Evolutionary conservation across 2,329 filamentous ascomycete genomes (phyloP).

Genomic region (Xylariaceae sp.): DNA sequence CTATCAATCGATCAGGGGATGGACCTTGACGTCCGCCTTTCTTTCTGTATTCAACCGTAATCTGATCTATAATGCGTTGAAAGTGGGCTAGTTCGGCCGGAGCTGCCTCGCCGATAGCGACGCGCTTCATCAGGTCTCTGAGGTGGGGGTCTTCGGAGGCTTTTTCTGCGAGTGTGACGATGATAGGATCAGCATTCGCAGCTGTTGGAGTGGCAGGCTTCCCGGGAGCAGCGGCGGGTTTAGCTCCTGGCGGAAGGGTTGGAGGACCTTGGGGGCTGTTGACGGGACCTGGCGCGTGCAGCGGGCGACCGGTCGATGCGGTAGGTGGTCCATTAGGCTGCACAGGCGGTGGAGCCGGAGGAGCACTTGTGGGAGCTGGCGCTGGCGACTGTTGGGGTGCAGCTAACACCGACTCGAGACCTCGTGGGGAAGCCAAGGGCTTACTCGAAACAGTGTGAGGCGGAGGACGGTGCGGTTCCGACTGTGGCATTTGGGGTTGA

Average conservation of each 20-base stretch:
- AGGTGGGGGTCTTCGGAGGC: conserved; percentile 69
- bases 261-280: conserved; percentile 9
- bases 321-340: conserved; percentile 23
- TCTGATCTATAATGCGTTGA: conserved; percentile 75
- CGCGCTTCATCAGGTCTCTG: conserved; percentile 77
- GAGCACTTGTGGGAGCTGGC: conserved; percentile 13
- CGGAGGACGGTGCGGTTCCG: conserved; percentile 11
- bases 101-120: conserved; percentile 70
- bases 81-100: conserved; percentile 70
- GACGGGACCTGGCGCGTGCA: conserved; percentile 19
- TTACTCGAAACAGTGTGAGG: conserved; percentile 8
- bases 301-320: conserved; percentile 19
- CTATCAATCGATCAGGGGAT: conserved; percentile 49
- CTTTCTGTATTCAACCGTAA: conserved; percentile 57
- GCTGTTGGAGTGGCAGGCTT: conserved; percentile 27
- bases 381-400: conserved; percentile 24
- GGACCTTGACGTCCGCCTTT: conserved; percentile 48
- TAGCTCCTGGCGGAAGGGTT: conserved; percentile 17
- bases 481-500: conserved; percentile 5
- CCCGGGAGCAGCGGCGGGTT: conserved; percentile 13
- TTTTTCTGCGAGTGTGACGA: conserved; percentile 71
- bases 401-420: conserved; percentile 29
- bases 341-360: conserved; percentile 24
- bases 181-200: conserved; percentile 64
- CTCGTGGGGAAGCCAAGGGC: conserved; percentile 20